phyloP scores from a whole-genome alignment of 805 yeast genomes.

The Monosporozyma servazzii region DNA sequence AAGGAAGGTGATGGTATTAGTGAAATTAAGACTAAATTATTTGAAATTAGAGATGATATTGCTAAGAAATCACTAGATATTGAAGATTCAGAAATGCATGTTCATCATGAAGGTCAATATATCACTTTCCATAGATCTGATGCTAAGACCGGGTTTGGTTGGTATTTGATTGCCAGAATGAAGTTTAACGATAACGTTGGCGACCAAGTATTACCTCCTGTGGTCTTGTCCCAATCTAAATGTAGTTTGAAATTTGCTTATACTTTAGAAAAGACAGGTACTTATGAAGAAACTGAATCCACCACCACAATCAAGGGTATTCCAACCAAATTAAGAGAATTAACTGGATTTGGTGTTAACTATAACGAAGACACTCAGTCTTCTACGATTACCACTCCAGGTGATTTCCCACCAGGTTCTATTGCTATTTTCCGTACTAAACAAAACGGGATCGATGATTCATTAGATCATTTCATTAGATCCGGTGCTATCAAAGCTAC shows the following conservation, averaged over 20 bases:
- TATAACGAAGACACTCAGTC: constrained; percentile 34
- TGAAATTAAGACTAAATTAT: constrained; percentile 51
- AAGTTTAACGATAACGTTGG: constrained; percentile 47
- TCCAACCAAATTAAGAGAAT: constrained; percentile 49
- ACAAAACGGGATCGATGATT: constrained; percentile 54
- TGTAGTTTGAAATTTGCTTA: constrained; percentile 53
- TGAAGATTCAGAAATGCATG: constrained; percentile 80
- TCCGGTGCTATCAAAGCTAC: constrained; percentile 74
- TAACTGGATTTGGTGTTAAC: constrained; percentile 42
- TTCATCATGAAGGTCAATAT: constrained; percentile 88
- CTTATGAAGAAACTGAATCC: constrained; percentile 29
- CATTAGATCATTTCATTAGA: constrained; percentile 57
- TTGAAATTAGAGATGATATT: constrained; percentile 47
- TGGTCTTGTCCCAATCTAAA: constrained; percentile 48
- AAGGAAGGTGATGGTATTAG: constrained; percentile 55
- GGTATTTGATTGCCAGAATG: constrained; percentile 79
- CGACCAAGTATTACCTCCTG: constrained; percentile 49
- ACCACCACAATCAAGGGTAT: constrained; percentile 46
- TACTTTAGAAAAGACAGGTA: constrained; percentile 45
- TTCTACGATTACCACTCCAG: constrained; percentile 50
- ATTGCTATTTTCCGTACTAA: constrained; percentile 73
- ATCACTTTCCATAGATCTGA: constrained; percentile 84
- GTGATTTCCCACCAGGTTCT: constrained; percentile 77
- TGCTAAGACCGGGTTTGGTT: constrained; percentile 78
- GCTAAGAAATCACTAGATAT: constrained; percentile 38